Evolutionary conservation across 2,329 filamentous ascomycete species (phyloP), one percentile per base, ranked within the genome.

Genomic region (Clarireedia paspali): DNA sequence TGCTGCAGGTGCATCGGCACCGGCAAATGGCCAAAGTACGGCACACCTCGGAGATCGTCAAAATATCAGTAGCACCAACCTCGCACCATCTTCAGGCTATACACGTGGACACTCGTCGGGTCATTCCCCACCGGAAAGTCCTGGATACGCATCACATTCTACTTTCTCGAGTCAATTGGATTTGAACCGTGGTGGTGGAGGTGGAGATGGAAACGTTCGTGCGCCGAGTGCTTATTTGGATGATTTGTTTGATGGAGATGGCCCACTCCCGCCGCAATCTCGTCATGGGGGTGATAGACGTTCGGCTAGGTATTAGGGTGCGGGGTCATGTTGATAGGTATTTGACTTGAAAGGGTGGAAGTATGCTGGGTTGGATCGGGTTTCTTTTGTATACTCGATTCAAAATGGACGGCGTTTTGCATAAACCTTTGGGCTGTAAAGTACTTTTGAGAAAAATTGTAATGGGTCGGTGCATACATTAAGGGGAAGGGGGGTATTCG

Each of bases 141-240:
- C 87, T 4, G 54, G 56, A 56, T 51, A 59, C 50, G 47, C 58
- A 50, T 46, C 56, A 36, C 60, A 63, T 53, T 61, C 63, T 57
- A 55, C 78, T 50, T 86, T 82, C 69, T 75, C 79, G 45, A 91
- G 85, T 68, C 85, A 83, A 4, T 68, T 91, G 60, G 81, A 80
- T 59, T 65, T 84, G 34, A 42, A 42, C 17, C 15, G 39, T 7
- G 39, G 39, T n/a, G 39, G 39, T 42, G 39, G 84, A 60, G 77
- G 81, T 55, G 79, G 85, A 3, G 77, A 83, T 14, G 59, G 64
- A 4, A 57, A 85, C 27, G 83, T 84, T 56, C 79, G 91, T 56
- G 87, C 91, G 15, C 92, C 92, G 0, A 95, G 89, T 70, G 89
- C 90, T 17, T 96, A 91, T 69, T 76, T 97, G 40, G 91, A 97